Base-by-base conservation (phyloP, 1,139 yeast species). In the Diutina catenulata region DNA sequence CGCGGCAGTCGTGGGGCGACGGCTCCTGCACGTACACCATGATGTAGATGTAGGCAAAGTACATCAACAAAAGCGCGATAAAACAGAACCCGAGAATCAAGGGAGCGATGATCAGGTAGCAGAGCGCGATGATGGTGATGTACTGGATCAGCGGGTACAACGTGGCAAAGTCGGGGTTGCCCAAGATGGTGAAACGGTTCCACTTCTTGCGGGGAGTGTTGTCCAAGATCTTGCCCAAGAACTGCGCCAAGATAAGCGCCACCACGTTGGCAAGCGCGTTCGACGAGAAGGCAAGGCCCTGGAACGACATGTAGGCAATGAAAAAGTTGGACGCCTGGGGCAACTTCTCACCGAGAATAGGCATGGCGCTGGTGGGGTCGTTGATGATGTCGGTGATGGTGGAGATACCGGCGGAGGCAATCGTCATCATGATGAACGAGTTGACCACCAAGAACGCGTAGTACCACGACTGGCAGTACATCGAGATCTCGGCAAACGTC, bases 391-490 rank as follows among this genome's bases (percentile, higher is more conserved):
- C 59, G 6, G 76, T 74, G 3, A 80, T 78, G 2, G 91, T 68
- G 10, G 94, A 65, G 11, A 94, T 83, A 31, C 71, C 70, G 36
- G 95, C 76, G 10, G 95, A 83, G 16, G 94, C 68, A 42, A 84
- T 56, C 1, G 96, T 84, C 39, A 84, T 71, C 39, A 87, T 87
- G 44, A 88, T 58, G 59, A 88, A 88, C 14, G 68, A 84, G 55
- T 88, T 87, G 36, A 88, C 76, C 39, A 86, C 88, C 59, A 82
- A 91, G 73, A 88, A 88, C 2, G 87, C 94, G 60, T 72, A 91
- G 57, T 66, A 91, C 70, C 94, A 80, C 20, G 79, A 69, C 58
- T 91, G 97, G 46, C 94, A 84, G 57, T 74, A 83, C 42, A 70
- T 65, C 52, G 88, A 95, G 41, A 83, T 74, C 41, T 78, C 70